A percentile compares a stretch with the other conserved stretches of the same genome.
Evolutionary conservation across 257 asterid species (phyloP).

Genomic region (Salvia miltiorrhiza): DNA sequence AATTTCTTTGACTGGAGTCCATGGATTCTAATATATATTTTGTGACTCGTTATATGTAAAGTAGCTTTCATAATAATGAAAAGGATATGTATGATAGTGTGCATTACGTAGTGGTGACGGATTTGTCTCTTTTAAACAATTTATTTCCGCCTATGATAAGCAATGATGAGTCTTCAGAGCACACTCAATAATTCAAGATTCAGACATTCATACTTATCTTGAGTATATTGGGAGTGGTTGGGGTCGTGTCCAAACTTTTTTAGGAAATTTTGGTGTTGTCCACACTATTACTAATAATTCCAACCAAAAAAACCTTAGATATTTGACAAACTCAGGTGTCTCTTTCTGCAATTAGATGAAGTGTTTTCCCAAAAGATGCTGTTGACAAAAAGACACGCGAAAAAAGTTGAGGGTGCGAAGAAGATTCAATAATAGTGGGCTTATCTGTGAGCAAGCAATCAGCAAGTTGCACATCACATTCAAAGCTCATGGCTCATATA

Average conservation of each 20-base stretch:
- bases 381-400: background rate
- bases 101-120: background rate
- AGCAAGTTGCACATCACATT: conserved; percentile 11
- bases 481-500: too few relatives aligned
- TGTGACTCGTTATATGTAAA: background rate
- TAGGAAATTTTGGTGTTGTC: conserved; percentile 15
- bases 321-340: background rate
- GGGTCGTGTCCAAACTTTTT: background rate
- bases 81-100: too few relatives aligned
- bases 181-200: background rate
- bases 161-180: background rate
- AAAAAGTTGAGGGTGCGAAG: conserved; percentile 8
- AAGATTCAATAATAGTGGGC: conserved; percentile 15
- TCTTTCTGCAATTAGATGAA: background rate
- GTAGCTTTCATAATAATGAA: too few relatives aligned
- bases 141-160: background rate
- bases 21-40: too few relatives aligned
- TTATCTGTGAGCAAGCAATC: background rate
- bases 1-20: too few relatives aligned
- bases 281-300: background rate
- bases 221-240: background rate
- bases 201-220: background rate
- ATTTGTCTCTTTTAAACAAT: background rate
- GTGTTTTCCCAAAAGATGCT: background rate
- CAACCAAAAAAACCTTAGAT: background rate